Percentiles rank a stretch among this genome's conserved stretches.
phyloP scores from a whole-genome alignment of 148 eudicot species.

The Nyssa sinensis region DNA sequence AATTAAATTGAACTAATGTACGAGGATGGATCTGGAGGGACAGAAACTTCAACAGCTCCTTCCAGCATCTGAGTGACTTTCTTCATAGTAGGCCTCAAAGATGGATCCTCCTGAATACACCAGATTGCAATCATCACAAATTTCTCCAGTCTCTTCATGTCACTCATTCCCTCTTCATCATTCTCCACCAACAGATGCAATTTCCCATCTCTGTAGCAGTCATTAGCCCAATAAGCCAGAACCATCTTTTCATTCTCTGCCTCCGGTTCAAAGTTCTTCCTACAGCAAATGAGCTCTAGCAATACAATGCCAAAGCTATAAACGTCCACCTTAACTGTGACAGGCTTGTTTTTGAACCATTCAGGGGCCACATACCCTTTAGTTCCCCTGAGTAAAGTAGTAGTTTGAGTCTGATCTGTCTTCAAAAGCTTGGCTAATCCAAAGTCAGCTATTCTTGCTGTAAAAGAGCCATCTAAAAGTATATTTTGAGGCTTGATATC shows the following conservation, averaged over 20 bases:
- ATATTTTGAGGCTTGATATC: neutral
- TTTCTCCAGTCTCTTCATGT: too few relatives aligned
- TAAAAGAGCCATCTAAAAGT: neutral
- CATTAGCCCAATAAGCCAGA: conserved; percentile 35
- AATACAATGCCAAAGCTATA: conserved; percentile 14
- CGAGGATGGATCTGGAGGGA: conserved; percentile 21
- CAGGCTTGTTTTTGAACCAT: conserved; percentile 20
- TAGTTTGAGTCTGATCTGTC: neutral
- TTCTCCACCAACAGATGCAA: too few relatives aligned
- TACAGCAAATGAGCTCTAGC: conserved; percentile 18
- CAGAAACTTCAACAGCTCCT: conserved; percentile 18
- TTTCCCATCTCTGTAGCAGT: conserved; percentile 17
- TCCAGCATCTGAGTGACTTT: conserved; percentile 24
- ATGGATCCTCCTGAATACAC: conserved; percentile 35
- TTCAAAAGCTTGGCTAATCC: too few relatives aligned
- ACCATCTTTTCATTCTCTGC: conserved; percentile 18
- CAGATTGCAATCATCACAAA: conserved; percentile 24
- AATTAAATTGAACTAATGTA: neutral
- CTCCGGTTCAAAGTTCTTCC: conserved; percentile 20
- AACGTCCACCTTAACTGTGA: conserved; percentile 23
- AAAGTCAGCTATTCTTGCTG: neutral
- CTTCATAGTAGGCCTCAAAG: conserved; percentile 31
- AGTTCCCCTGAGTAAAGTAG: conserved; percentile 18
- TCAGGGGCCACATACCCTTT: conserved; percentile 25
- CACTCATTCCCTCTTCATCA: too few relatives aligned